phyloP scores from a whole-genome alignment of 306 rosid species.

The Senna siamea region DNA sequence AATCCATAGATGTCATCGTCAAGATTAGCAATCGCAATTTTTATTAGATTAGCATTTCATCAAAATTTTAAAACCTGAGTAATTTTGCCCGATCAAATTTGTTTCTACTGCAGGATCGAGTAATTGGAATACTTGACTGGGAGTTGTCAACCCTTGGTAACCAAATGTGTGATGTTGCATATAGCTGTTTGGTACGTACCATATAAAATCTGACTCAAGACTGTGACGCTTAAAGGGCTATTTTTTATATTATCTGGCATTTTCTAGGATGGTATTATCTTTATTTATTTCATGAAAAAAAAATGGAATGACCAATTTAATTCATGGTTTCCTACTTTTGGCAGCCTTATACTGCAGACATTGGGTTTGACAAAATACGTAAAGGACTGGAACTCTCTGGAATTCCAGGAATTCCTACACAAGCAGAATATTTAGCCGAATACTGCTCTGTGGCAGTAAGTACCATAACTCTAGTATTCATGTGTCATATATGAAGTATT shows the following conservation, averaged over 20 bases:
- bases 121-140: conserved; percentile 96
- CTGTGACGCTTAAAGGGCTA: conserved; percentile 14
- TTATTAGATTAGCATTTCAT: conserved; percentile 10
- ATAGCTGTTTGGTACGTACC: conserved; percentile 72
- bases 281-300: conserved; percentile 11
- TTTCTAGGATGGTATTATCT: conserved; percentile 16
- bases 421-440: conserved; percentile 78
- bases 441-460: conserved; percentile 85
- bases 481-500: conserved; percentile 12
- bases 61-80: conserved; percentile 33
- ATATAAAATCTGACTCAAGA: conserved; percentile 20
- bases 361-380: conserved; percentile 40
- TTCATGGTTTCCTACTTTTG: conserved; percentile 35
- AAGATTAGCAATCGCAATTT: not conserved
- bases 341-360: conserved; percentile 68
- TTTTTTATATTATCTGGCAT: conserved; percentile 10
- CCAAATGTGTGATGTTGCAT: conserved; percentile 97
- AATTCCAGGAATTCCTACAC: conserved; percentile 83
- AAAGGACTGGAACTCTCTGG: conserved; percentile 68
- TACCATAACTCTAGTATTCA: conserved; percentile 17
- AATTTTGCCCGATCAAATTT: conserved; percentile 38
- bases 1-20: conserved; percentile 24
- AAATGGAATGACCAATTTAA: not conserved
- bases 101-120: conserved; percentile 80
- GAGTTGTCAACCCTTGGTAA: conserved; percentile 94